These are phyloP conservation scores for Fraxinus xanthoxyloides DNA, from an alignment of 305 asterid species.

Conservation along the genomic window DNA sequence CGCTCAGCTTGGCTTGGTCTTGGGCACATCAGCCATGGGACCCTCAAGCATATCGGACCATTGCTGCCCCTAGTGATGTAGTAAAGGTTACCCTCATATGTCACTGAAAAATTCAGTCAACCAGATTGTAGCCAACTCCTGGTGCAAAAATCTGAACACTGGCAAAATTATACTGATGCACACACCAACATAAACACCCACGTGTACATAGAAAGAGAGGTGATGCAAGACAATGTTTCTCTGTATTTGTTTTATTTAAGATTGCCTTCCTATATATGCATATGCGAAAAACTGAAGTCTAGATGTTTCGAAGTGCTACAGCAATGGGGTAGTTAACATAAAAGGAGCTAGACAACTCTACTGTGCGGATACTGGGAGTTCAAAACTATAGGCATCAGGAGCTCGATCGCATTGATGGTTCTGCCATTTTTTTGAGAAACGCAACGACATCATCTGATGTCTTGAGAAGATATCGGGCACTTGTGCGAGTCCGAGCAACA, in stretches of 20 bases:
- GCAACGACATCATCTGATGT: constrained; percentile 65
- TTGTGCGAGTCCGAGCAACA: constrained; percentile 75
- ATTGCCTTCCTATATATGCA: constrained; percentile 7
- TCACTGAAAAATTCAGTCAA: neutral
- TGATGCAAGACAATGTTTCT: neutral
- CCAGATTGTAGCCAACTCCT: neutral
- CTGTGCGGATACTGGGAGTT: constrained; percentile 9
- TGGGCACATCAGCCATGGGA: neutral
- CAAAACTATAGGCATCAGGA: neutral
- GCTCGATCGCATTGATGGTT: constrained; percentile 27
- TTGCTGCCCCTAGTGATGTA: neutral
- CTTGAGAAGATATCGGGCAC: constrained; percentile 69
- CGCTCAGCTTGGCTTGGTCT: neutral
- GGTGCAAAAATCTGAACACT: neutral
- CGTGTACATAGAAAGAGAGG: neutral
- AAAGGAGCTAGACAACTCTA: constrained; percentile 4
- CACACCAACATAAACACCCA: neutral
- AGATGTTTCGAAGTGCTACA: neutral
- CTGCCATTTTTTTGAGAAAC: constrained; percentile 62
- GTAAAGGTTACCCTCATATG: neutral
- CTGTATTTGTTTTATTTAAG: neutral
- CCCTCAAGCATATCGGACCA: neutral
- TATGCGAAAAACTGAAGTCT: neutral
- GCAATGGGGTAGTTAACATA: neutral
- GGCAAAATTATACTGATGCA: neutral